phyloP scores from a whole-genome alignment of 148 eudicot species.

The Camellia granthamiana region DNA sequence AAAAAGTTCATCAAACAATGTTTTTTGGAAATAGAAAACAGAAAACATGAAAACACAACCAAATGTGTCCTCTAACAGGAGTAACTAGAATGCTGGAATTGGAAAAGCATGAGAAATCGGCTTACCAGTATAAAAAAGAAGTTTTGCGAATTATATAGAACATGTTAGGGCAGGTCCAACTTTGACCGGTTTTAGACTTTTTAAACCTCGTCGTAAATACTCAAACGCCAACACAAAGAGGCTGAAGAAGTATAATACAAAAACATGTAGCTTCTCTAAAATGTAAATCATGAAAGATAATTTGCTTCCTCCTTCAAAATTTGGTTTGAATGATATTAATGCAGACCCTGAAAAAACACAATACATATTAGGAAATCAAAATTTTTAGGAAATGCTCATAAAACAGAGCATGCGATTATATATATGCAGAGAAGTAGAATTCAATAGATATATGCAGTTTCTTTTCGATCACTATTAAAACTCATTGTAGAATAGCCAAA shows the following conservation, averaged over 20 bases:
- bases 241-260: constrained; percentile 55
- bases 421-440: background rate
- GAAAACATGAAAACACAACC: no score
- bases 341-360: constrained; percentile 46
- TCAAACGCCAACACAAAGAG: constrained; percentile 54
- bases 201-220: constrained; percentile 49
- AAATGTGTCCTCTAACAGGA: background rate
- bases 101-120: background rate
- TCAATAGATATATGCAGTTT: no score
- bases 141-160: background rate
- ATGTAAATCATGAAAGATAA: constrained; percentile 29
- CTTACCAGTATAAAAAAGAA: constrained; percentile 28
- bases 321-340: constrained; percentile 27
- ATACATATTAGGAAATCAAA: background rate
- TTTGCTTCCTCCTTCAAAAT: constrained; percentile 36
- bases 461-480: no score
- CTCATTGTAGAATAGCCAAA: no score
- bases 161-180: constrained; percentile 53
- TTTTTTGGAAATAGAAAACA: no score
- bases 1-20: no score
- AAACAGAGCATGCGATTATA: background rate
- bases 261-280: constrained; percentile 42
- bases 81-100: background rate
- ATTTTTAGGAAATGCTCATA: background rate
- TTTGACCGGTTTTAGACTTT: constrained; percentile 64